Evolutionary conservation across 1,284 basidiomycete species (phyloP).

Genomic region (Cryptococcus sp.): DNA sequence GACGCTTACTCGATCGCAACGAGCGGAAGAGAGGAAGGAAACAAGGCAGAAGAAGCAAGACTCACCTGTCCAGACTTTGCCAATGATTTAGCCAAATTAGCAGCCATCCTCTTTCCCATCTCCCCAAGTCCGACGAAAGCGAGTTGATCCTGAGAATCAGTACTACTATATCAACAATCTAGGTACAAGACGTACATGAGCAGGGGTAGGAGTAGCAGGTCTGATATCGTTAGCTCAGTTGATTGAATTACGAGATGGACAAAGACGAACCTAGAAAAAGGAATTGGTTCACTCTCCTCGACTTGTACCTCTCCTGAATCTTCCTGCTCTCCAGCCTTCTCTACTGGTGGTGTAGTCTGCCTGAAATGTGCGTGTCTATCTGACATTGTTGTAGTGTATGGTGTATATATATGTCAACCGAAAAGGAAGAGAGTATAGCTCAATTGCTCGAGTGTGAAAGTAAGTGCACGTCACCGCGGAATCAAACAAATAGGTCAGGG

Average conservation of each 20-base stretch:
- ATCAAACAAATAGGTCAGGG: no score
- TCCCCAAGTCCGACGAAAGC: slow-evolving; percentile 48
- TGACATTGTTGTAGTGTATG: slow-evolving; percentile 21
- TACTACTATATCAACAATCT: neutral
- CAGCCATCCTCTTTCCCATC: slow-evolving; percentile 47
- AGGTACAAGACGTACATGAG: slow-evolving; percentile 23
- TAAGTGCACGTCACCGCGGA: no score
- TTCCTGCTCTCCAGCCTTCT: slow-evolving; percentile 18
- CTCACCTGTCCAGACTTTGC: slow-evolving; percentile 14
- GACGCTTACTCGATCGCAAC: no score
- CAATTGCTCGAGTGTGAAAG: no score
- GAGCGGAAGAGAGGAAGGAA: no score
- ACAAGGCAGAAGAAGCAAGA: slow-evolving; percentile 9
- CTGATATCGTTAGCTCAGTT: slow-evolving; percentile 10
- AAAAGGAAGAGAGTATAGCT: no score
- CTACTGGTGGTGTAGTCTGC: slow-evolving; percentile 21
- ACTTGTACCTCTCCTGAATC: slow-evolving; percentile 3
- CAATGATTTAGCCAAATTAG: slow-evolving; percentile 41
- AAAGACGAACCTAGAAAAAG: slow-evolving; percentile 38
- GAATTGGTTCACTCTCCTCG: slow-evolving; percentile 25
- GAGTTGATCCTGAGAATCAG: slow-evolving; percentile 30
- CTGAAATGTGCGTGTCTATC: slow-evolving; percentile 24
- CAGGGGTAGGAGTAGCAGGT: slow-evolving; percentile 35
- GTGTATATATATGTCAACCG: slow-evolving; percentile 5
- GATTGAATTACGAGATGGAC: neutral